Evolutionary conservation across 2,329 filamentous ascomycete genomes (phyloP).

Genomic region (Cladosporium oxysporum): DNA sequence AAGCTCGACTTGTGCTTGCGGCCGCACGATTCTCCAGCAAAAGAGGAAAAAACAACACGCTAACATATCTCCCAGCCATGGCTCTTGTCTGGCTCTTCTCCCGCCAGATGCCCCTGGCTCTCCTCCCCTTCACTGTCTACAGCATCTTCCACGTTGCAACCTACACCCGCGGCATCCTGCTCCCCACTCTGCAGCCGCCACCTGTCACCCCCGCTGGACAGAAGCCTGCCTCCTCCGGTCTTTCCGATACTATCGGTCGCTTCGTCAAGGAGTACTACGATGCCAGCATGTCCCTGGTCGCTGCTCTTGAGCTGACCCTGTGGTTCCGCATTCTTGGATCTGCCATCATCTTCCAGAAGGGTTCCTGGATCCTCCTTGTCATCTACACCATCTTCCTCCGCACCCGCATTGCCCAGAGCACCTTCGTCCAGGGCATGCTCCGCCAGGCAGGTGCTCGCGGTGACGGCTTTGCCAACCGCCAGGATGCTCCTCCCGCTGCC

Average conservation of each 20-base stretch:
- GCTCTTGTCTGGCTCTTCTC: constrained; percentile 92
- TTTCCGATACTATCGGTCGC: constrained; percentile 80
- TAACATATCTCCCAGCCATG: constrained; percentile 64
- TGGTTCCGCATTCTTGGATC: constrained; percentile 81
- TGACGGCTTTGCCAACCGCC: constrained; percentile 80
- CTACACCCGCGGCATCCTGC: constrained; percentile 89
- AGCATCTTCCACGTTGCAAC: constrained; percentile 98
- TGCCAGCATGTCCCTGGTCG: constrained; percentile 89
- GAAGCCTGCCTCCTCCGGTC: constrained; percentile 60
- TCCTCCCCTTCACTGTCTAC: constrained; percentile 94
- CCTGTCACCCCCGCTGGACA: constrained; percentile 55
- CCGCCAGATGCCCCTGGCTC: constrained; percentile 83
- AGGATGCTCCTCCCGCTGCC: constrained; percentile 79
- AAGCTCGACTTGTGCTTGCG: neutral
- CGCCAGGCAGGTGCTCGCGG: constrained; percentile 70
- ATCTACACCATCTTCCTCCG: constrained; percentile 93
- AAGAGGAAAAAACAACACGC: neutral
- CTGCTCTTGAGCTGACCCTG: constrained; percentile 81
- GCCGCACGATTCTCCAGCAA: neutral
- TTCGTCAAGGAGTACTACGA: constrained; percentile 99
- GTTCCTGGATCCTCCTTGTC: constrained; percentile 83
- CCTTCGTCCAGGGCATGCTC: constrained; percentile 85
- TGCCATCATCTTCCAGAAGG: constrained; percentile 82
- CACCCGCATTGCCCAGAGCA: constrained; percentile 84
- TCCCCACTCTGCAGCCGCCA: constrained; percentile 79